Percentiles rank a stretch among this genome's conserved stretches.
Conservation (phyloP, 2,329 filamentous ascomycete genomes). For the Botrytis aclada region DNA sequence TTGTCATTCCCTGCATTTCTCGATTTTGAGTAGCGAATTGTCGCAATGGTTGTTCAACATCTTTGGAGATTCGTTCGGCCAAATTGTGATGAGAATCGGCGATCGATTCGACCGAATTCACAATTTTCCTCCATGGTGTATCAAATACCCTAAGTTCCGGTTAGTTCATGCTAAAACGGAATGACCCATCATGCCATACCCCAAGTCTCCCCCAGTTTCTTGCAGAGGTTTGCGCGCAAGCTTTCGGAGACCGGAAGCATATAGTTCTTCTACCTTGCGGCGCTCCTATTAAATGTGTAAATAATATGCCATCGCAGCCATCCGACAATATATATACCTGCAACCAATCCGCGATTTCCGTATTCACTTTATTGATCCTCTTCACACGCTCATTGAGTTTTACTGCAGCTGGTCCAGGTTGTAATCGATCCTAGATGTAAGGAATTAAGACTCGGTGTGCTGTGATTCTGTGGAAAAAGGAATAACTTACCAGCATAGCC, state of each 20-base stretch:
- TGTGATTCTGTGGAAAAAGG: slow-evolving; percentile 23
- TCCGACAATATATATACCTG: slow-evolving; percentile 57
- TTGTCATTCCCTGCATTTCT: slow-evolving; percentile 77
- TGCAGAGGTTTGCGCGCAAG: slow-evolving; percentile 71
- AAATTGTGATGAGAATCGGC: slow-evolving; percentile 81
- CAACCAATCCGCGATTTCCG: slow-evolving; percentile 93
- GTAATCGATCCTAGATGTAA: slow-evolving; percentile 66
- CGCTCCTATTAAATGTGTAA: slow-evolving; percentile 65
- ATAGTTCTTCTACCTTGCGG: slow-evolving; percentile 85
- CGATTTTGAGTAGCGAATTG: slow-evolving; percentile 67
- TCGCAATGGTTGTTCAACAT: slow-evolving; percentile 82
- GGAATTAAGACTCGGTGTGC: slow-evolving; percentile 15
- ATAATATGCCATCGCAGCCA: slow-evolving; percentile 22
- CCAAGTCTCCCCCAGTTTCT: slow-evolving; percentile 76
- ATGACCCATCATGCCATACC: slow-evolving; percentile 58
- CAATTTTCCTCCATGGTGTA: slow-evolving; percentile 82
- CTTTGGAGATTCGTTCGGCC: slow-evolving; percentile 76
- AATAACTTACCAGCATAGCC: slow-evolving; percentile 76
- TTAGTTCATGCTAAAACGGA: neutral
- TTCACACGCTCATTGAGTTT: slow-evolving; percentile 84
- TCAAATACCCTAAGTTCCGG: slow-evolving; percentile 72
- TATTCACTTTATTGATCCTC: slow-evolving; percentile 80
- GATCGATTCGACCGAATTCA: slow-evolving; percentile 73
- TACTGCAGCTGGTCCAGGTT: slow-evolving; percentile 76
- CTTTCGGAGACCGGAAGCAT: slow-evolving; percentile 77